phyloP scores from a whole-genome alignment of 805 yeast genomes.

The Wickerhamomyces kurtzmanii region DNA sequence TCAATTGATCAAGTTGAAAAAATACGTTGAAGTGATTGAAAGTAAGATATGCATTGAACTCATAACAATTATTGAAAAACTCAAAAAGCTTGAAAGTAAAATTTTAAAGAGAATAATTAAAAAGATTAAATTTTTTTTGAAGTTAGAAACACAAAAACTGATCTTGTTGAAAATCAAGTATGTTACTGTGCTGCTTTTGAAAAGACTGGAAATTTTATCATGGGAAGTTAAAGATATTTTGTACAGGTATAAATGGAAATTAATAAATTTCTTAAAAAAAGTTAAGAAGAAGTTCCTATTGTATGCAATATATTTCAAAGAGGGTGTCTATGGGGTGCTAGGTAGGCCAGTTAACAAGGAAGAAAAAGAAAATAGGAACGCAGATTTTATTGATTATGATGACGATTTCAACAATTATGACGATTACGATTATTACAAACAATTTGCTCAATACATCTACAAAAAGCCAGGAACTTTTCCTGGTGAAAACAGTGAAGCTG shows the following conservation, averaged over 20 bases:
- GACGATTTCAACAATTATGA: constrained; percentile 8
- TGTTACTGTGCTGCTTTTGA: constrained; percentile 7
- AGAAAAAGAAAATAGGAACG: constrained; percentile 3
- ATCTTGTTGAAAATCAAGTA: constrained; percentile 7
- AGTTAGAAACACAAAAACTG: constrained; percentile 5
- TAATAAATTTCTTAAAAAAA: constrained; percentile 7
- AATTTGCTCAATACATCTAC: constrained; percentile 7
- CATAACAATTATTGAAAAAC: constrained; percentile 6
- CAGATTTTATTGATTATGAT: constrained; percentile 4
- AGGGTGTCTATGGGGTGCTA: constrained; percentile 7
- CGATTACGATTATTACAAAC: constrained; percentile 11
- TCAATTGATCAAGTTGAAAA: constrained; percentile 10
- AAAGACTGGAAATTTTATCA: constrained; percentile 8
- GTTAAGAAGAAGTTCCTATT: constrained; percentile 6
- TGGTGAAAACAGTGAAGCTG: constrained; percentile 3
- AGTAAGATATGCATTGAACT: constrained; percentile 6
- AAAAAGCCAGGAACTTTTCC: constrained; percentile 3
- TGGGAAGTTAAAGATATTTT: constrained; percentile 13
- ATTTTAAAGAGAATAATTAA: constrained; percentile 6
- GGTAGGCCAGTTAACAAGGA: constrained; percentile 5
- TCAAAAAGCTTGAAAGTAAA: too few relatives aligned
- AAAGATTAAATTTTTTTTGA: constrained; percentile 6
- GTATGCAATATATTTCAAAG: constrained; percentile 7
- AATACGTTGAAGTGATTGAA: constrained; percentile 9
- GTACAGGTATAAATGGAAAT: constrained; percentile 13